Base-by-base conservation (phyloP, 805 yeast genomes). In the Cyberlindnera veronae region DNA sequence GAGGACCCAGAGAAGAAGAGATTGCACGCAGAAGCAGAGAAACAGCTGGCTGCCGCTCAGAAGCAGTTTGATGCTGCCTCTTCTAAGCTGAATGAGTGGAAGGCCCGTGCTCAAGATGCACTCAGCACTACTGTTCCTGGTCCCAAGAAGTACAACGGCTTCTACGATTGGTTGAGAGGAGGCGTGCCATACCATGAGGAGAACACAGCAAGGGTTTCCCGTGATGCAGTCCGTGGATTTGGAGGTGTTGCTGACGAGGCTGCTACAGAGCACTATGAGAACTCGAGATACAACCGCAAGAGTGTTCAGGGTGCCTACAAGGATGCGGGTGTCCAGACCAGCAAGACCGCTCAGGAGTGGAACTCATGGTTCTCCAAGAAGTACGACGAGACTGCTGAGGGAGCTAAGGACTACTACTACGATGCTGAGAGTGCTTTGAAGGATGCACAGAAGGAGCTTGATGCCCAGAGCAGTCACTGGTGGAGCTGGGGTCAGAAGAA, bases 181-280 rank as follows among this genome's bases (percentile, higher is more conserved):
- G 54, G 50, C 18, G 36, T 36, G 22, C 39, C 57, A 35, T 42
- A 53, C 6, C 53, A 53, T 26, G 35, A 22, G 24, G 45, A 37
- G 33, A 13, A 29, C 5, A 50, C 54, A 29, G 69, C 70, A 3
- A 51, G 57, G 29, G 48, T 49, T 5, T 60, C 74, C 1, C 59
- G 60, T 19, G 55, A 54, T 20, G 60, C 71, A 0, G 56, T 69
- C 9, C 59, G 65, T 38, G 76, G 76, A 4, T 71, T 74, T 73
- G 75, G 76, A 15, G 70, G 67, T 34, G 53, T 59, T 34, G 77
- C 76, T 5, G 56, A 64, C 11, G 63, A 58, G 24, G 62, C 68
- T 42, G 69, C 77, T 2, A 54, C 58, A 13, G 77, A 72, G 18
- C 70, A 69, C 45, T 55, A 62, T 14, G 57, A 58, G 5, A 49